These are phyloP conservation scores for Cerioporus squamosus DNA, from an alignment of 1,284 basidiomycete species.

Conservation along the genomic window DNA sequence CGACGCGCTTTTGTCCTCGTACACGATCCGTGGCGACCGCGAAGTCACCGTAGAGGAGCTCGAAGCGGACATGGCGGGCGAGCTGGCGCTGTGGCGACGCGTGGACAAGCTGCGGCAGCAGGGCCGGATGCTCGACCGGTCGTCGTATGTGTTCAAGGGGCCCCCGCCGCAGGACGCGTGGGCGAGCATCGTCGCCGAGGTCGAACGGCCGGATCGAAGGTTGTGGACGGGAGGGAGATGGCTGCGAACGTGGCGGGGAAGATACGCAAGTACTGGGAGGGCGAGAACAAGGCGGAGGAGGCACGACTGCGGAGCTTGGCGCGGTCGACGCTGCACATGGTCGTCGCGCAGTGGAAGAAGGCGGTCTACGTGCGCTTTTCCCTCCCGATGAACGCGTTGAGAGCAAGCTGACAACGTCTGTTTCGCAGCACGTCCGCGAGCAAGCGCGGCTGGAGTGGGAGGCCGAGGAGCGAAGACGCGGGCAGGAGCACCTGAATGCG, in stretches of 20 bases:
- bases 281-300: slow-evolving; percentile 67
- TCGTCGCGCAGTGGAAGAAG: slow-evolving; percentile 87
- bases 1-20: slow-evolving; percentile 62
- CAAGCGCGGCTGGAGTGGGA: slow-evolving; percentile 61
- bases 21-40: slow-evolving; percentile 51
- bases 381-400: background rate
- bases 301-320: slow-evolving; percentile 69
- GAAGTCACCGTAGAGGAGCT: slow-evolving; percentile 51
- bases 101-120: slow-evolving; percentile 51
- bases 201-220: slow-evolving; percentile 43
- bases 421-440: slow-evolving; percentile 69
- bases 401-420: too few relatives aligned
- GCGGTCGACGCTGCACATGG: slow-evolving; percentile 71
- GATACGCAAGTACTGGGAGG: slow-evolving; percentile 83
- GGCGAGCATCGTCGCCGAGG: slow-evolving; percentile 57
- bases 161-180: slow-evolving; percentile 40
- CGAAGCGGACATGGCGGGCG: slow-evolving; percentile 47
- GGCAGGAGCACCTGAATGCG: slow-evolving; percentile 87
- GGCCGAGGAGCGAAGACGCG: slow-evolving; percentile 68
- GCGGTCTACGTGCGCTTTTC: slow-evolving; percentile 77
- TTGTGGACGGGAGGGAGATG: slow-evolving; percentile 51
- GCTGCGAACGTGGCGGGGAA: slow-evolving; percentile 68
- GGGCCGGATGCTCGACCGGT: slow-evolving; percentile 36
- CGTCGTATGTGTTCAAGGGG: slow-evolving; percentile 14
- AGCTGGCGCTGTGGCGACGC: slow-evolving; percentile 57